Evolutionary conservation across 352 stramenopile genomes (phyloP), one percentile per base, ranked within the genome.

Genomic region (Peronosclerospora sorghi): DNA sequence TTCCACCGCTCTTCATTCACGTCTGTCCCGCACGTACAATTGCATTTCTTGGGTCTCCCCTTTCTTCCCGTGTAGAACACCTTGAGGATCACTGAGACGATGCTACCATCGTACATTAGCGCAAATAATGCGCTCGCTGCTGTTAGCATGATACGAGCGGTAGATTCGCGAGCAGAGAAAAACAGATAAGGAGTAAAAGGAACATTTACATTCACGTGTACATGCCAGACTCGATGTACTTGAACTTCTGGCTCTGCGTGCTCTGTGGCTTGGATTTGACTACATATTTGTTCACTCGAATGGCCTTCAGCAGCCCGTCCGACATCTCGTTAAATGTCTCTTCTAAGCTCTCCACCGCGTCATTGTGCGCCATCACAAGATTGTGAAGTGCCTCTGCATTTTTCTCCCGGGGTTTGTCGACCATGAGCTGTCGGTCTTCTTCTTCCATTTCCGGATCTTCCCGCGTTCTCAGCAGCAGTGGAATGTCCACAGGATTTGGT

Each of bases 281-380:
- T 38, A 82, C 69, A 53, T 88, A 90, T 56, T 88, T 90, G 68
- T 86, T n/a, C n/a, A n/a, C n/a, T n/a, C n/a, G n/a, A n/a, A n/a
- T n/a, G n/a, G n/a, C n/a, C n/a, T n/a, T n/a, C n/a, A n/a, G n/a
- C n/a, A n/a, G n/a, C n/a, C n/a, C n/a, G n/a, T n/a, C n/a, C n/a
- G n/a, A n/a, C n/a, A n/a, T n/a, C n/a, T n/a, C n/a, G n/a, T n/a
- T n/a, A n/a, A n/a, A n/a, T n/a, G n/a, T n/a, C n/a, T n/a, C n/a
- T n/a, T n/a, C n/a, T n/a, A n/a, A n/a, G n/a, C n/a, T n/a, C n/a
- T n/a, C n/a, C n/a, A n/a, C n/a, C n/a, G n/a, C n/a, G n/a, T n/a
- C n/a, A n/a, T n/a, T n/a, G n/a, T n/a, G n/a, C n/a, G n/a, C n/a
- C n/a, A n/a, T n/a, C n/a, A n/a, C n/a, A n/a, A n/a, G n/a, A n/a